These are phyloP conservation scores for Saxophila tyrrhenica DNA, from an alignment of 495 filamentous ascomycete species.

Conservation along the genomic window DNA sequence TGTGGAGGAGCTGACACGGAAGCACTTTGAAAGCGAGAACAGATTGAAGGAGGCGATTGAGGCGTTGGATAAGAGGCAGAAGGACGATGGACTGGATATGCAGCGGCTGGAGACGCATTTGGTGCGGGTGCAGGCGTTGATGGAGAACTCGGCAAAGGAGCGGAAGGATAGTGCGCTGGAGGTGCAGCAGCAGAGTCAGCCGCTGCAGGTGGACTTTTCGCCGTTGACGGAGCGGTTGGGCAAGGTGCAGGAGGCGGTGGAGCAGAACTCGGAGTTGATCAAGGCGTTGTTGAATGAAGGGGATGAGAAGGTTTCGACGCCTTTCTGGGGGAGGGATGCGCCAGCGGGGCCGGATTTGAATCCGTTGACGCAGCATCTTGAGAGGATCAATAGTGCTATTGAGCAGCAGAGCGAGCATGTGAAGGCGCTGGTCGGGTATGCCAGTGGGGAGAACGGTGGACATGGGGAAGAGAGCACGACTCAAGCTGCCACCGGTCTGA, in stretches of 20 bases:
- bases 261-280: slow-evolving; percentile 15
- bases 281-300: slow-evolving; percentile 15
- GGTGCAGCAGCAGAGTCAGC: not conserved
- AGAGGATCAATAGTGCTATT: slow-evolving; percentile 11
- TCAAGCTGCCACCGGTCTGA: not conserved
- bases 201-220: slow-evolving; percentile 8
- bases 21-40: slow-evolving; percentile 9
- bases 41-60: slow-evolving; percentile 3
- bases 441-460: slow-evolving; percentile 2
- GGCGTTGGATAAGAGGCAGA: not conserved
- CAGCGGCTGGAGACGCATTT: slow-evolving; percentile 12
- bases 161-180: slow-evolving; percentile 10
- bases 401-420: slow-evolving; percentile 16
- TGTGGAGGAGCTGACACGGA: slow-evolving; percentile 9
- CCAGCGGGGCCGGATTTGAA: slow-evolving; percentile 4
- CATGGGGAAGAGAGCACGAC: not conserved
- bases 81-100: slow-evolving; percentile 11
- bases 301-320: slow-evolving; percentile 6
- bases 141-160: slow-evolving; percentile 7
- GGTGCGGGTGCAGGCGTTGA: slow-evolving; percentile 13
- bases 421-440: slow-evolving; percentile 10
- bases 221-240: slow-evolving; percentile 12
- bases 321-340: slow-evolving; percentile 8
- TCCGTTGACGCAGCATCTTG: slow-evolving; percentile 8
- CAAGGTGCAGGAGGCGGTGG: slow-evolving; percentile 15